A percentile compares a stretch with the other conserved stretches of the same genome.
Evolutionary conservation across 73 alveolate species (phyloP).

Genomic region (Paramecium sonneborni): DNA sequence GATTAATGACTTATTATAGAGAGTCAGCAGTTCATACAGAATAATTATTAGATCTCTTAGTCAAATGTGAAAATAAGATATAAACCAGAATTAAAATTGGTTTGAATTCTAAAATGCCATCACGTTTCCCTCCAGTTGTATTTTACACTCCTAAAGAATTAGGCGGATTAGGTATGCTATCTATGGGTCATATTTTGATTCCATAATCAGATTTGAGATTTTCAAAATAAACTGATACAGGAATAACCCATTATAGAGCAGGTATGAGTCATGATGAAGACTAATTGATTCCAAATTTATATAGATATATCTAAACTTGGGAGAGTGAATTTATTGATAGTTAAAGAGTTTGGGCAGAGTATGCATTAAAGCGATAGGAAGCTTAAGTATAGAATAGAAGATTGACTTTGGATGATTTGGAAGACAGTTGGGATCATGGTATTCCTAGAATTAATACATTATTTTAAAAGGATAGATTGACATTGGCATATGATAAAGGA

Average conservation of each 20-base stretch:
- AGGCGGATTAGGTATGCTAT: slow-evolving; percentile 86
- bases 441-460: slow-evolving; percentile 99
- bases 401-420: slow-evolving; percentile 98
- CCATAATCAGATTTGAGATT: slow-evolving; percentile 99
- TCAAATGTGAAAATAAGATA: slow-evolving; percentile 95
- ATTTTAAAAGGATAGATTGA: slow-evolving; percentile 99
- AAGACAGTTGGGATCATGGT: slow-evolving; percentile 99
- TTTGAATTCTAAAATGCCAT: slow-evolving; percentile 99
- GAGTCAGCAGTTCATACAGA: slow-evolving; percentile 99
- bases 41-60: slow-evolving; percentile 97
- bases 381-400: slow-evolving; percentile 99
- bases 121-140: slow-evolving; percentile 99
- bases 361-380: slow-evolving; percentile 99
- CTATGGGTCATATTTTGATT: slow-evolving; percentile 99
- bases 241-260: slow-evolving; percentile 97
- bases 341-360: slow-evolving; percentile 99
- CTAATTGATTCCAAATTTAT: slow-evolving; percentile 98
- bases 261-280: slow-evolving; percentile 99
- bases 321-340: slow-evolving; percentile 99
- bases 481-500: slow-evolving; percentile 99
- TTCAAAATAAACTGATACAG: slow-evolving; percentile 98
- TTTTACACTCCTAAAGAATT: slow-evolving; percentile 93
- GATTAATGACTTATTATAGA: slow-evolving; percentile 98
- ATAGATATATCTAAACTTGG: slow-evolving; percentile 99
- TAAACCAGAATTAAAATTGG: slow-evolving; percentile 99